A percentile compares a stretch with the other conserved stretches of the same genome.
These are phyloP conservation scores for Coniosporium apollinis DNA, from an alignment of 495 filamentous ascomycete genomes.

Conservation along the genomic window DNA sequence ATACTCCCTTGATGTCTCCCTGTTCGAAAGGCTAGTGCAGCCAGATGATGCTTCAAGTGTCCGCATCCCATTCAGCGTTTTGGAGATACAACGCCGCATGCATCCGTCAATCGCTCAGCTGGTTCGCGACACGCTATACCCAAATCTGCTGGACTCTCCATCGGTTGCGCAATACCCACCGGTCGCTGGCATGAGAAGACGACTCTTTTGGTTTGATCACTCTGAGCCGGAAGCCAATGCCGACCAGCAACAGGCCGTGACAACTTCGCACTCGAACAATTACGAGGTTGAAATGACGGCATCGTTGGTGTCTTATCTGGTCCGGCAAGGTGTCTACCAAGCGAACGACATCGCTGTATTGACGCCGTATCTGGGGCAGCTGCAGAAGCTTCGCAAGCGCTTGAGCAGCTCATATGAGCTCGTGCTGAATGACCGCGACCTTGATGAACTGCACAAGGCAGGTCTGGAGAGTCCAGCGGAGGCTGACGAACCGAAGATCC, in stretches of 20 bases:
- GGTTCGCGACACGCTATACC: conserved; percentile 46
- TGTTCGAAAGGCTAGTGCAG: conserved; percentile 52
- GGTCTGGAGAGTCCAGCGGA: too few species aligned
- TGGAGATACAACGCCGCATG: conserved; percentile 64
- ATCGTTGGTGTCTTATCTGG: conserved; percentile 51
- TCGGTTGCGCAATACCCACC: conserved; percentile 37
- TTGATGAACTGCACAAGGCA: conserved; percentile 38
- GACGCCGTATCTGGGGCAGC: conserved; percentile 62
- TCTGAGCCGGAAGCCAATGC: conserved; percentile 32
- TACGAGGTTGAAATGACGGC: conserved; percentile 51
- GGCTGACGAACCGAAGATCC: conserved; percentile 9
- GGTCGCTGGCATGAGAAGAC: conserved; percentile 45
- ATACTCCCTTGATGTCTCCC: conserved; percentile 46
- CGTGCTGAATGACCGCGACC: conserved; percentile 48
- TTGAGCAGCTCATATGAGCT: conserved; percentile 41
- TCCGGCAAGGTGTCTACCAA: conserved; percentile 51
- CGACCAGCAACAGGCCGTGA: conserved; percentile 20
- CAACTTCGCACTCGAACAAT: conserved; percentile 47
- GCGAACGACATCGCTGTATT: conserved; percentile 58
- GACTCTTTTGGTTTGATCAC: conserved; percentile 66
- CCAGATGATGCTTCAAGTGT: conserved; percentile 16
- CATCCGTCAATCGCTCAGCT: conserved; percentile 49
- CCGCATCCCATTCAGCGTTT: conserved; percentile 35
- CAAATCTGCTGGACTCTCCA: conserved; percentile 39
- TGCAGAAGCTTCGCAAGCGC: conserved; percentile 39